Base-by-base conservation (phyloP, 176 grass and related monocot genomes). In the Tuctoria greenei region DNA sequence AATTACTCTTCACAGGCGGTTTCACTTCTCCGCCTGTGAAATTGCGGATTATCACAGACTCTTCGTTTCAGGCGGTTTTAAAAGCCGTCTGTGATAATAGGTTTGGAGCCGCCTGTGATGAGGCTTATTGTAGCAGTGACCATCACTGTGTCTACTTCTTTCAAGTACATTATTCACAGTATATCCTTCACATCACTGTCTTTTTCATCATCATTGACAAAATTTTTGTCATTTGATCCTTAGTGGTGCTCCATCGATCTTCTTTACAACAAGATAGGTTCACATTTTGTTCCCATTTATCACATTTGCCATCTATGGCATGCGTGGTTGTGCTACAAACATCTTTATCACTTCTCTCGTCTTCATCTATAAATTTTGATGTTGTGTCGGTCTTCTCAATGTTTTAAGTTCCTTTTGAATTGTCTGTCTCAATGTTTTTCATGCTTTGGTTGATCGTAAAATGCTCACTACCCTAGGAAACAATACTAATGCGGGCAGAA, bases 141-240 rank as follows among this genome's bases (percentile, higher is more conserved):
- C n/a, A 16, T 50, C 46, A 65, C 61, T 43, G 31, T 77, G 74
- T 46, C 60, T 36, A 34, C 61, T 51, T 38, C 23, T 10, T 77
- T 43, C 11, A 50, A 77, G 46, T 65, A 65, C 17, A 46, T 45
- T 37, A 7, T 10, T 7, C n/a, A 23, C 4, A 38, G 5, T 6
- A 8, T 38, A 54, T 72, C 1, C 34, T 72, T 15, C 6, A 4
- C 45, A 1, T 69, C 43, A 69, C 51, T 57, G 54, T 25, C 8
- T 12, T 3, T 20, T 72, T 4, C 10, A 1, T 51, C 43, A 1
- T 72, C 73, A 38, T 28, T 64, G 43, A 40, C n/a, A n/a, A n/a
- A n/a, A 24, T 37, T 20, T 47, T 1, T 1, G 1, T 10, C 43
- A 23, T 56, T 2, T 54, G 34, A 56, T 57, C 36, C 37, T 67